Evolutionary conservation across 306 rosid genomes (phyloP).

Genomic region (Abrus pulchellus): DNA sequence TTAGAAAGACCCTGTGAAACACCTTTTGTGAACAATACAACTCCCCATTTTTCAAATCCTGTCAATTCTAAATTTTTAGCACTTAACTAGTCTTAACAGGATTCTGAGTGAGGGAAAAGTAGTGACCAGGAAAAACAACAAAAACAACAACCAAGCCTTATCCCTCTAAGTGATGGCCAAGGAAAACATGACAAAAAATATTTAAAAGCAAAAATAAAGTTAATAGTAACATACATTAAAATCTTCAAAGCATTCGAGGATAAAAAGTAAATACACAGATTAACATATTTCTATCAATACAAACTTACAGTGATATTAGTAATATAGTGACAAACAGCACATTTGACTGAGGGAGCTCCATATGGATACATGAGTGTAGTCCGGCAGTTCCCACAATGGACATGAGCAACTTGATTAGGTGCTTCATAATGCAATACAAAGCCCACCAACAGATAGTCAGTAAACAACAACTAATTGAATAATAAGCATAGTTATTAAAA

Average conservation of each 20-base stretch:
- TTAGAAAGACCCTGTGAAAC: background rate
- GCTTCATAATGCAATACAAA: constrained; percentile 59
- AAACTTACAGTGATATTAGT: constrained; percentile 86
- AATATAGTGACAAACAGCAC: constrained; percentile 93
- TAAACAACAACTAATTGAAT: constrained; percentile 43
- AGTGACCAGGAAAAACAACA: constrained; percentile 4
- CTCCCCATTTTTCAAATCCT: constrained; percentile 6
- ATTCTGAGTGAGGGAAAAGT: constrained; percentile 2
- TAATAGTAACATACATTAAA: background rate
- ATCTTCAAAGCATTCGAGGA: background rate
- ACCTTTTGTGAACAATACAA: background rate
- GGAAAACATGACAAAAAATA: background rate
- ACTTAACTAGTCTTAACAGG: constrained; percentile 1
- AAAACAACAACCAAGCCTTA: background rate
- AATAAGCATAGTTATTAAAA: constrained; percentile 36
- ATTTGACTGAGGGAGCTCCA: constrained; percentile 99
- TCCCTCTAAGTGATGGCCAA: no score
- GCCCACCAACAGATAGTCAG: constrained; percentile 48
- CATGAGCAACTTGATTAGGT: constrained; percentile 79
- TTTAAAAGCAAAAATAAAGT: constrained; percentile 17
- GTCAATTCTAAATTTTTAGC: constrained; percentile 16
- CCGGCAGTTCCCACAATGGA: constrained; percentile 92
- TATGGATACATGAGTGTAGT: constrained; percentile 91
- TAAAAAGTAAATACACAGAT: constrained; percentile 33
- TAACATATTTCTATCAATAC: background rate